These are phyloP conservation scores for Leishmania braziliensis DNA, from an alignment of 208 protist genomes.

Conservation along the genomic window DNA sequence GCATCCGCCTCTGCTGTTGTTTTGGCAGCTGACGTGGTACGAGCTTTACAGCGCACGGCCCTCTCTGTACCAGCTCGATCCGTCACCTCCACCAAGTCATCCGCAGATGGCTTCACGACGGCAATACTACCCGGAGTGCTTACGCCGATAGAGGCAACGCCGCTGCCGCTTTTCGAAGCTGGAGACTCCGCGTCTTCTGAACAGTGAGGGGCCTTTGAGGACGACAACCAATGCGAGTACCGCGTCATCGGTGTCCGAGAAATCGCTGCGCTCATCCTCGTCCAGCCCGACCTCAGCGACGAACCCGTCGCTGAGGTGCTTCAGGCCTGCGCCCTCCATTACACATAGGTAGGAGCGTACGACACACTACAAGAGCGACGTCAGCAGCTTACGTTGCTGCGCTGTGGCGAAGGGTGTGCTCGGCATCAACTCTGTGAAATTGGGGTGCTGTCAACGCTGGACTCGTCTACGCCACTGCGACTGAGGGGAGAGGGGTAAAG, in stretches of 20 bases:
- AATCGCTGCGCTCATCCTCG: neutral
- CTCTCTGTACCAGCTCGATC: neutral
- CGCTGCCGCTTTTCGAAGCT: neutral
- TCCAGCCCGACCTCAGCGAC: neutral
- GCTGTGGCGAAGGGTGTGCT: conserved; percentile 12
- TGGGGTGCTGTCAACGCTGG: neutral
- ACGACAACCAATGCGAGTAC: neutral
- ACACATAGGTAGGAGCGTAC: neutral
- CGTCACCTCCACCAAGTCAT: neutral
- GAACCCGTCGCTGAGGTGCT: neutral
- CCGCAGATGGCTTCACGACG: neutral
- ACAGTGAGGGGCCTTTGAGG: neutral
- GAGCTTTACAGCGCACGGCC: neutral
- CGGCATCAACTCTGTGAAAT: neutral
- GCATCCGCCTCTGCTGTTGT: neutral
- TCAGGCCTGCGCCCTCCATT: neutral
- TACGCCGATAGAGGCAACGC: neutral
- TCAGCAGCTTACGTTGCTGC: conserved; percentile 11
- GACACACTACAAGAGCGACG: conserved; percentile 4
- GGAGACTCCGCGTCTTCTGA: neutral
- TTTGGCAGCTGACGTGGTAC: neutral
- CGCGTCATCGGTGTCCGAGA: neutral
- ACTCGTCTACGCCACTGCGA: neutral
- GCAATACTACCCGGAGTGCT: neutral
- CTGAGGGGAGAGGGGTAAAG: neutral